Conservation (phyloP, 2,329 filamentous ascomycete species). For the Botrytis tulipae region DNA sequence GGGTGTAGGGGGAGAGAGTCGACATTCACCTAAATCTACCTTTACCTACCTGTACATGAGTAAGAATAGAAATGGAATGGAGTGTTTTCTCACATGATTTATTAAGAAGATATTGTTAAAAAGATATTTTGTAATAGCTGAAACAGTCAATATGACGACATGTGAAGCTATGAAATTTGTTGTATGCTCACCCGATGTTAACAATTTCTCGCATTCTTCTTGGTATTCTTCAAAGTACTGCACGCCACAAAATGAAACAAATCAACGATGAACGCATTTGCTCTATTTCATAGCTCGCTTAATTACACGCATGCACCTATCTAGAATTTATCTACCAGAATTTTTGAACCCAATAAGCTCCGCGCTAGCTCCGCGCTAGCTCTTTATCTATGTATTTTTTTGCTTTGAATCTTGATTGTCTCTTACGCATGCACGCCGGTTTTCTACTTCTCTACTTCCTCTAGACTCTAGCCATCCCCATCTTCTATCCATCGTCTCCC, state of each 20-base stretch:
- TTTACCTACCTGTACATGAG: constrained; percentile 25
- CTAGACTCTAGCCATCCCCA: neutral
- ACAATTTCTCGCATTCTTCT: neutral
- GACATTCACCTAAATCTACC: constrained; percentile 9
- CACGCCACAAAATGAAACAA: neutral
- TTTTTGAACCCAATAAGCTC: neutral
- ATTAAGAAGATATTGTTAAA: neutral
- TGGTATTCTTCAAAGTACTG: neutral
- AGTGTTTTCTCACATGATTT: constrained; percentile 1
- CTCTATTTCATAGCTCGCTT: neutral
- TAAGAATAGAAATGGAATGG: constrained; percentile 19
- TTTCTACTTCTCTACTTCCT: neutral
- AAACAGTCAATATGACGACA: neutral
- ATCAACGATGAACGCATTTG: neutral
- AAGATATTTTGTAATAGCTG: neutral
- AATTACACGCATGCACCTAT: neutral
- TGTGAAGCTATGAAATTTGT: neutral
- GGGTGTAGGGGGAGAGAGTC: neutral
- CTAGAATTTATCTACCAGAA: neutral
- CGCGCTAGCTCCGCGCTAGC: neutral
- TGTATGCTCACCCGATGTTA: neutral
- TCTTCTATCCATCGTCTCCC: neutral
- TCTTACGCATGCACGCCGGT: neutral
- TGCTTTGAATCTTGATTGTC: neutral
- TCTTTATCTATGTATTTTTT: neutral